phyloP scores from a whole-genome alignment of 2,329 filamentous ascomycete species.

The Colletotrichum gigasporum region DNA sequence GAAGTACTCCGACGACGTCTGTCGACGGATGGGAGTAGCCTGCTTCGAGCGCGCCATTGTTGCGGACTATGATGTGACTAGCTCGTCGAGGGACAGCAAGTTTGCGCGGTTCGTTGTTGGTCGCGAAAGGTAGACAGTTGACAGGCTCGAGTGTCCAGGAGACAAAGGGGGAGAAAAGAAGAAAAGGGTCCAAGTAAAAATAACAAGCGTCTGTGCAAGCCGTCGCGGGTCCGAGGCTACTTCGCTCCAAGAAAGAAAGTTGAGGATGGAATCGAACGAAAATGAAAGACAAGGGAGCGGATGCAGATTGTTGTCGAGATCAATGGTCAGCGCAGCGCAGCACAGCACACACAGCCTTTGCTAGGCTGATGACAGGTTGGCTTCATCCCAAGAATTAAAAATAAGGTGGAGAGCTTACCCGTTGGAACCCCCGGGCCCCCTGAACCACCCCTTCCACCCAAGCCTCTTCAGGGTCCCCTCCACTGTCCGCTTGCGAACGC shows the following conservation, averaged over 20 bases:
- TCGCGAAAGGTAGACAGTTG: not conserved
- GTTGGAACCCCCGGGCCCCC: conserved; percentile 1
- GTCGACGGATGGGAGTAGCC: conserved; percentile 69
- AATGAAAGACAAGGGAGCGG: not conserved
- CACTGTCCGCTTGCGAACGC: conserved; percentile 20
- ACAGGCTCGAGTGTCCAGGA: not conserved
- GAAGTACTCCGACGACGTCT: conserved; percentile 73
- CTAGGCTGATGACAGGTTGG: conserved; percentile 34
- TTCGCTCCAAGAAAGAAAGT: not conserved
- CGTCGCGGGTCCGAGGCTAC: no score
- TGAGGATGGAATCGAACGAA: not conserved
- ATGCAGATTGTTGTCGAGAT: not conserved
- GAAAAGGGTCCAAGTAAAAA: no score
- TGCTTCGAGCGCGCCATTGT: conserved; percentile 79
- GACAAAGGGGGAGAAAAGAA: not conserved
- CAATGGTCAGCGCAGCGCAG: no score
- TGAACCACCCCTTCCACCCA: conserved; percentile 16
- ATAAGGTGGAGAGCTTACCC: conserved; percentile 30
- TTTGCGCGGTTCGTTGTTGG: not conserved
- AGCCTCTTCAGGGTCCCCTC: conserved; percentile 27
- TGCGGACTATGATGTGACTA: not conserved
- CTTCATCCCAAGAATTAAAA: conserved; percentile 36
- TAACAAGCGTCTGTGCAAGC: not conserved
- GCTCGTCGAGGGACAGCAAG: no score
- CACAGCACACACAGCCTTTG: no score